phyloP scores from a whole-genome alignment of 2,329 filamentous ascomycete genomes.

The Hypoxylon sp. region DNA sequence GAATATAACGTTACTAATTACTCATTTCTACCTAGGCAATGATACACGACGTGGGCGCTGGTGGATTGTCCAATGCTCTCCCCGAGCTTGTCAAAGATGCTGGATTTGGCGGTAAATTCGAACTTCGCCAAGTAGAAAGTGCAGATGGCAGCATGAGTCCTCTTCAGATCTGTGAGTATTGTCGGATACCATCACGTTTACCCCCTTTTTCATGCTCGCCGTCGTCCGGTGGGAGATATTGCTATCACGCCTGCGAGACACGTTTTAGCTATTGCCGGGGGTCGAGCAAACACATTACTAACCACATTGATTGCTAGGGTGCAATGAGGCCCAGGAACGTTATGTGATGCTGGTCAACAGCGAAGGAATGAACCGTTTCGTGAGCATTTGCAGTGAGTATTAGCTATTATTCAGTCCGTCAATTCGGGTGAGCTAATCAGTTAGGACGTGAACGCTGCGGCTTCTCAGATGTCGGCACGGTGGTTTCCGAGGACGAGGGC shows the following conservation, averaged over 20 bases:
- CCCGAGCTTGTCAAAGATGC: slow-evolving; percentile 82
- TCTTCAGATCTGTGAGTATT: slow-evolving; percentile 83
- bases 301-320: slow-evolving; percentile 22
- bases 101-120: slow-evolving; percentile 89
- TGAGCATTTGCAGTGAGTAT: slow-evolving; percentile 65
- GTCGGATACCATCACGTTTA: not conserved
- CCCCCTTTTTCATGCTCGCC: not conserved
- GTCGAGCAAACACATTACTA: slow-evolving; percentile 7
- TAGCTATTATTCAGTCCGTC: not conserved
- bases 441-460: slow-evolving; percentile 82
- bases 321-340: slow-evolving; percentile 95
- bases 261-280: not conserved
- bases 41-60: slow-evolving; percentile 97
- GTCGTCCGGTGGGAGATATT: not conserved
- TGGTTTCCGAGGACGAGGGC: slow-evolving; percentile 69
- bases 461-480: slow-evolving; percentile 89
- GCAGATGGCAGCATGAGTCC: slow-evolving; percentile 93
- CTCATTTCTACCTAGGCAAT: slow-evolving; percentile 65
- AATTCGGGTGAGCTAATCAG: slow-evolving; percentile 6
- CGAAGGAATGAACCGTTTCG: slow-evolving; percentile 82
- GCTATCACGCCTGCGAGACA: not conserved
- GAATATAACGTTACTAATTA: slow-evolving; percentile 2
- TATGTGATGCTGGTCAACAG: slow-evolving; percentile 92
- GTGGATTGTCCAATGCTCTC: slow-evolving; percentile 80
- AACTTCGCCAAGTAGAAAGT: slow-evolving; percentile 93